Conservation (phyloP, 2,329 filamentous ascomycete species). For the Ascochyta lentis region DNA sequence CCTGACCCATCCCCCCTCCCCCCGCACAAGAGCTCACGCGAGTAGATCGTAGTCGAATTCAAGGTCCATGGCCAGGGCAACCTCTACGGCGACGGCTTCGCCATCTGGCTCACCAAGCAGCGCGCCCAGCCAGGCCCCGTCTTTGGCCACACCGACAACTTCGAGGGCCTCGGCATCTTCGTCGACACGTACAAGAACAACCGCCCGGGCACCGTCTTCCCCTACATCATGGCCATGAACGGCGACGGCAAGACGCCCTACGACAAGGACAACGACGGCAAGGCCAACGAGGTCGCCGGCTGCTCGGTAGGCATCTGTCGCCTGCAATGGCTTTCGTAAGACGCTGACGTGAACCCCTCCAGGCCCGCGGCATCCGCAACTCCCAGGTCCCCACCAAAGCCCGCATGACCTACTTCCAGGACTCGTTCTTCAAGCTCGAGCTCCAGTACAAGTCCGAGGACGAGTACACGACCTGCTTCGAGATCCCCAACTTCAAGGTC, state of each 20-base stretch:
- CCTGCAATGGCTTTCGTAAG: too few species aligned
- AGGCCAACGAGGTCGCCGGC: slow-evolving; percentile 88
- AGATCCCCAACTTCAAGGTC: slow-evolving; percentile 70
- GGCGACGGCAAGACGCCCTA: slow-evolving; percentile 89
- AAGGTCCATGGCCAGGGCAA: slow-evolving; percentile 88
- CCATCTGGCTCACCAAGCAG: slow-evolving; percentile 97
- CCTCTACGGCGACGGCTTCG: slow-evolving; percentile 94
- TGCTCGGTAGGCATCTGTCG: slow-evolving; percentile 70
- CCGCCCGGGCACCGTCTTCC: slow-evolving; percentile 91
- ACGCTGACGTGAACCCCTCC: slow-evolving; percentile 17
- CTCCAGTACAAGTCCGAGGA: slow-evolving; percentile 92
- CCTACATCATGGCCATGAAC: slow-evolving; percentile 98
- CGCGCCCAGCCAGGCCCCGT: slow-evolving; percentile 81
- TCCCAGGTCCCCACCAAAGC: slow-evolving; percentile 77
- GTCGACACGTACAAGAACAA: slow-evolving; percentile 99
- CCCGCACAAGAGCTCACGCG: slow-evolving; percentile 32
- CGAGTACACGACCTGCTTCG: slow-evolving; percentile 91
- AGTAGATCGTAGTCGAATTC: slow-evolving; percentile 87
- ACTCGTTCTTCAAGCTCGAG: slow-evolving; percentile 88
- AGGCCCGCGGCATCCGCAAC: slow-evolving; percentile 86
- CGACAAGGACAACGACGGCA: slow-evolving; percentile 94
- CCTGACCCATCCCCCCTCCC: not conserved
- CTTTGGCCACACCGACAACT: slow-evolving; percentile 86
- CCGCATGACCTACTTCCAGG: slow-evolving; percentile 93
- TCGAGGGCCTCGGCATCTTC: slow-evolving; percentile 94